phyloP scores from a whole-genome alignment of 2,329 filamentous ascomycete genomes.

The Aspergillus luchuensis region DNA sequence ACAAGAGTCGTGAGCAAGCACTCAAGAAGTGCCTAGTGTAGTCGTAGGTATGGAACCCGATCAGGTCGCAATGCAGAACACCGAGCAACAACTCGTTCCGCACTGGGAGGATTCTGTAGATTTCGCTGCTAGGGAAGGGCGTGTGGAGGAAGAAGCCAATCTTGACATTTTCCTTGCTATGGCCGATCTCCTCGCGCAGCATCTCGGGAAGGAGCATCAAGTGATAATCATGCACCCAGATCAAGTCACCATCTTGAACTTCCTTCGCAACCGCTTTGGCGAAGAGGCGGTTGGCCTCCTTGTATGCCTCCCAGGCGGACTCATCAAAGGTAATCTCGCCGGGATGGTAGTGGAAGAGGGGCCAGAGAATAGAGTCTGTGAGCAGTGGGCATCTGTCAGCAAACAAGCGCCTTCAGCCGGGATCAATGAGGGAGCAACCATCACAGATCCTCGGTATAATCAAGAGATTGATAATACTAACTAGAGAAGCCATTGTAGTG shows the following conservation, averaged over 20 bases:
- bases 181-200: slow-evolving; percentile 85
- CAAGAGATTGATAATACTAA: slow-evolving; percentile 49
- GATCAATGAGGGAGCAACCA: not conserved
- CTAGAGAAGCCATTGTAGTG: slow-evolving; percentile 99
- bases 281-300: slow-evolving; percentile 89
- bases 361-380: slow-evolving; percentile 93
- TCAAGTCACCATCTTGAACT: slow-evolving; percentile 87
- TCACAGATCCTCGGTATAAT: not conserved
- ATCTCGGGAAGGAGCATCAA: slow-evolving; percentile 95
- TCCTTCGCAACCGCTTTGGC: slow-evolving; percentile 84
- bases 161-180: slow-evolving; percentile 85
- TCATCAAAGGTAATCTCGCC: slow-evolving; percentile 98
- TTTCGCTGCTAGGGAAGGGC: slow-evolving; percentile 94
- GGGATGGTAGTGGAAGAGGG: slow-evolving; percentile 97
- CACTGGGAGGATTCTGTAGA: slow-evolving; percentile 93
- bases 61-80: slow-evolving; percentile 88
- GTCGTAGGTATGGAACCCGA: slow-evolving; percentile 98
- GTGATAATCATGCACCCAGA: slow-evolving; percentile 99
- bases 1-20: slow-evolving; percentile 91
- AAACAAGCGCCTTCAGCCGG: too few species aligned
- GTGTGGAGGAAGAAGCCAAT: slow-evolving; percentile 99
- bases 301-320: slow-evolving; percentile 87
- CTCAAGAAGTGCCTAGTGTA: slow-evolving; percentile 98
- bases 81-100: slow-evolving; percentile 84
- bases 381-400: slow-evolving; percentile 15